Percentiles rank a stretch among this genome's conserved stretches.
Conservation (phyloP, 2,329 filamentous ascomycete species). For the Neofusicoccum laricinum region DNA sequence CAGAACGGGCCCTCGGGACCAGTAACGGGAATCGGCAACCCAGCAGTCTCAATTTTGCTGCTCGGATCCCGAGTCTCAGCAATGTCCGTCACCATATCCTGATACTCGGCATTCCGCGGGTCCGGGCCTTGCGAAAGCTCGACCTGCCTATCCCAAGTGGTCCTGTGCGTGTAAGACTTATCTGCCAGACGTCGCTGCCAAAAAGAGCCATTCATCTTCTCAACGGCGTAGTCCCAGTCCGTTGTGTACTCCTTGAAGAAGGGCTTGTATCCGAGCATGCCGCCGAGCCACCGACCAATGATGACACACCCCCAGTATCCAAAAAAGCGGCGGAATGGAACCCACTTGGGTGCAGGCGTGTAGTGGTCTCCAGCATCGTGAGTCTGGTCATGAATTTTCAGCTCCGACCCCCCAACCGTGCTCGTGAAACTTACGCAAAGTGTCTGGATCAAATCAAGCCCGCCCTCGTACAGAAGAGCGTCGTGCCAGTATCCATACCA, state of each 20-base stretch:
- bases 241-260: constrained; percentile 36
- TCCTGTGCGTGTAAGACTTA: too few species aligned
- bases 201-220: background rate
- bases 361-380: constrained; percentile 42
- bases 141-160: too few species aligned
- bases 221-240: constrained; percentile 33
- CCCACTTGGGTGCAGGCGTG: constrained; percentile 33
- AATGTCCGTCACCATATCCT: too few species aligned
- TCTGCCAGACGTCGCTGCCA: too few species aligned
- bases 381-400: constrained; percentile 26
- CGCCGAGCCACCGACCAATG: constrained; percentile 40
- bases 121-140: too few species aligned
- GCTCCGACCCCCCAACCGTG: background rate
- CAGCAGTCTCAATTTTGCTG: too few species aligned
- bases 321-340: constrained; percentile 23
- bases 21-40: too few species aligned
- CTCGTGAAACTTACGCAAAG: constrained; percentile 24
- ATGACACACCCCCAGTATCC: constrained; percentile 29
- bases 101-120: too few species aligned
- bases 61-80: too few species aligned
- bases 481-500: constrained; percentile 38
- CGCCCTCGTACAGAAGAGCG: constrained; percentile 24
- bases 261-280: constrained; percentile 39
- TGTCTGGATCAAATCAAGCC: constrained; percentile 31
- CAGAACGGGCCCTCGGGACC: too few species aligned